Base-by-base conservation (phyloP, 1,139 yeast species). In the Nakaseomyces delphensis region DNA sequence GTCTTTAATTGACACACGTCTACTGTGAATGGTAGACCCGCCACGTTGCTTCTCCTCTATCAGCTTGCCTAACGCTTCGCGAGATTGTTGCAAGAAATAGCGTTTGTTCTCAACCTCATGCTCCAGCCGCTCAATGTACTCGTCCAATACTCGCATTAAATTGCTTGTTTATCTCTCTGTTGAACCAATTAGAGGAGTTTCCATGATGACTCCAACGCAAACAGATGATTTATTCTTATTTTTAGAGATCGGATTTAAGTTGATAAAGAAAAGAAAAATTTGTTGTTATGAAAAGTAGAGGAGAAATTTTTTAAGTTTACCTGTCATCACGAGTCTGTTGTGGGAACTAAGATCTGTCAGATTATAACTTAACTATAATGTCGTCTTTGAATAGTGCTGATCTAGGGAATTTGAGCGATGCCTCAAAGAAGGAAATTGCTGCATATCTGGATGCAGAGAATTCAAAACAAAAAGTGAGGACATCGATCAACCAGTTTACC, bases 391-490 rank as follows among this genome's bases (percentile, higher is more conserved):
- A 18, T 13, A 3, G 11, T 30, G 24, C 74, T 40, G 77, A 79
- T 13, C 65, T 85, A 41, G 77, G 77, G 47, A 71, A 67, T 53
- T 74, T 86, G 45, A 93, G 83, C 57, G 87, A 81, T 32, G 52
- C 70, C 13, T 76, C 91, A 40, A 78, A 84, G 62, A 74, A 78
- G 56, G 95, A 86, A 52, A 77, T 87, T 43, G 70, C 79, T 60
- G 71, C 73, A 49, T 87, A 85, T 68, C 69, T 87, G 42, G 94
- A 86, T 59, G 68, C 81, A 10, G 96, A 89, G 66, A 82, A 83
- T 60, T 77, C 94, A 50, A 85, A 84, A 66, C 80, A 94, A 44
- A 85, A 86, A 67, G 86, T 89, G 23, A 96, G 86, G 67, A 73
- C 77, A 71, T 76, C 93, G 29, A 82, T 86, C 49, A 94, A 86